phyloP scores from a whole-genome alignment of 441 rosid species.

The Hura crepitans region DNA sequence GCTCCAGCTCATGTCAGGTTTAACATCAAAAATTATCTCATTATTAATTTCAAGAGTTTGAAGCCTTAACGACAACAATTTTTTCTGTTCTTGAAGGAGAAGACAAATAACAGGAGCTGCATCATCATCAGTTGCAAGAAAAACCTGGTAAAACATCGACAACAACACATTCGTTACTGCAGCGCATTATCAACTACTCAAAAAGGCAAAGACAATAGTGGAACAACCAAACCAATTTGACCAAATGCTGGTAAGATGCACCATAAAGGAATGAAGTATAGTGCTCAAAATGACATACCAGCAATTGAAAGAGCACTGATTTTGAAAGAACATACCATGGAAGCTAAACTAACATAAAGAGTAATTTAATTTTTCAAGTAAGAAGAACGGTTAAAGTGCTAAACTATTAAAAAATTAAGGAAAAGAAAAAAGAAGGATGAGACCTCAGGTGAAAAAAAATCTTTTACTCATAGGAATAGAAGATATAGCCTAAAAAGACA shows the following conservation, averaged over 20 bases:
- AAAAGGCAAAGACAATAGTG: slow-evolving; percentile 7
- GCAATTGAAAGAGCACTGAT: not conserved
- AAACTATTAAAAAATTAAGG: not conserved
- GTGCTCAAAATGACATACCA: not conserved
- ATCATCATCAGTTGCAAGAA: slow-evolving; percentile 85
- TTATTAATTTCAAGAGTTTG: slow-evolving; percentile 74
- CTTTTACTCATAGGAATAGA: not conserved
- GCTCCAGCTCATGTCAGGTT: slow-evolving; percentile 94
- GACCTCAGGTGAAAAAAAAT: not conserved
- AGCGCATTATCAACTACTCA: slow-evolving; percentile 13
- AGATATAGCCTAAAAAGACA: not conserved
- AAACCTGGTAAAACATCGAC: slow-evolving; percentile 53
- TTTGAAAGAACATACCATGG: slow-evolving; percentile 7
- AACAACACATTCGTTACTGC: not conserved
- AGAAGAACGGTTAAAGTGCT: not conserved
- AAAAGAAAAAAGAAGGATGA: not conserved
- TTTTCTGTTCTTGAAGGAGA: slow-evolving; percentile 88
- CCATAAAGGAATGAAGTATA: not conserved
- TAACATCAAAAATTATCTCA: slow-evolving; percentile 68
- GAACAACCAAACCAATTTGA: slow-evolving; percentile 8
- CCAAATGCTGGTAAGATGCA: not conserved
- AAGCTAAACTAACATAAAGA: not conserved
- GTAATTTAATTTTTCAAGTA: not conserved
- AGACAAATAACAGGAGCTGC: slow-evolving; percentile 74
- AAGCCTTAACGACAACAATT: slow-evolving; percentile 81